phyloP scores from a whole-genome alignment of 1,284 basidiomycete species.

The Vanrija humicola region DNA sequence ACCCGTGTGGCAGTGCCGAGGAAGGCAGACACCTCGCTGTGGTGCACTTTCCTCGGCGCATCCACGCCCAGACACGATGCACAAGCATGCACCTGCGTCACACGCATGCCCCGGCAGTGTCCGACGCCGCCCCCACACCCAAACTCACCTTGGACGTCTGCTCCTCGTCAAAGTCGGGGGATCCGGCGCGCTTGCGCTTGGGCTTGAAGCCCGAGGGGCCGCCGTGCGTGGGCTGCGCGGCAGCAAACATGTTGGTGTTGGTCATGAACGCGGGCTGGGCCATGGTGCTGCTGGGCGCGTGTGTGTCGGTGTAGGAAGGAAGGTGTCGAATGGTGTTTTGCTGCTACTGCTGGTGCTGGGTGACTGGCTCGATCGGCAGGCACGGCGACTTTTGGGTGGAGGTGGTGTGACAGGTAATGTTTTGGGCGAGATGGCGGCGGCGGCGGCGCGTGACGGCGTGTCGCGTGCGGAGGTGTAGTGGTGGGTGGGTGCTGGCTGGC shows the following conservation, averaged over 20 bases:
- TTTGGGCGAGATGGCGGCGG: not conserved
- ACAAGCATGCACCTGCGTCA: too few relatives aligned
- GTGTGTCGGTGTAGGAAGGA: too few relatives aligned
- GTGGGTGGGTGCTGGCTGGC: not conserved
- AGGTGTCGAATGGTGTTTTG: too few relatives aligned
- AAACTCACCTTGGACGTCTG: conserved; percentile 5
- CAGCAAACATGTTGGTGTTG: conserved; percentile 3
- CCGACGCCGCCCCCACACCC: too few relatives aligned
- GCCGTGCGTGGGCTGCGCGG: conserved; percentile 12
- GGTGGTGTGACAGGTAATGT: too few relatives aligned
- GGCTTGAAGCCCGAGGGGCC: conserved; percentile 31
- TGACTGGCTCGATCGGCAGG: not conserved
- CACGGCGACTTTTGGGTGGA: not conserved
- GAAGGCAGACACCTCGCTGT: too few relatives aligned
- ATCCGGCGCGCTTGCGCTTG: conserved; percentile 35
- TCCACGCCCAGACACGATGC: too few relatives aligned
- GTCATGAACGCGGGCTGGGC: conserved; percentile 19
- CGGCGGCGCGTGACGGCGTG: not conserved
- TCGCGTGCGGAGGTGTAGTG: not conserved
- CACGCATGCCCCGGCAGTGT: too few relatives aligned
- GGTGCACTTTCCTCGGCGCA: too few relatives aligned
- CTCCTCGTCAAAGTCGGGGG: conserved; percentile 20
- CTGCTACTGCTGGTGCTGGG: too few relatives aligned
- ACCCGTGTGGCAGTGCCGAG: not conserved
- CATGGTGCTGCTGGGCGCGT: conserved; percentile 11